Evolutionary conservation across 257 asterid species (phyloP).

Genomic region (Coffea canephora): DNA sequence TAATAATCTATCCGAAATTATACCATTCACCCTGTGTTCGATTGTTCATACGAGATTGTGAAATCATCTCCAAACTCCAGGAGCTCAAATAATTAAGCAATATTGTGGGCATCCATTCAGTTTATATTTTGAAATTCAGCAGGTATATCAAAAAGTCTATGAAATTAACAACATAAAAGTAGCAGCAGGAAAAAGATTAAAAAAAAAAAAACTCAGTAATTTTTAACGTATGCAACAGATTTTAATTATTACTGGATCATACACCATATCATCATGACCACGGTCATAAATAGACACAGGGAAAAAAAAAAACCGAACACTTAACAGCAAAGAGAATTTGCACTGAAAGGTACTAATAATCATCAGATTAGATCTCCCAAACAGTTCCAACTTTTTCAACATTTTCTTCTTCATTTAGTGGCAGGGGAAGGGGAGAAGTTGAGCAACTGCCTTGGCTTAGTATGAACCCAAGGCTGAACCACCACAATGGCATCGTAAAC

Average conservation of each 20-base stretch:
- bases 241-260: neutral
- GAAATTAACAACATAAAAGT: neutral
- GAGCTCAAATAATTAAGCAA: too few species aligned
- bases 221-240: too few species aligned
- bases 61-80: too few species aligned
- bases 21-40: too few species aligned
- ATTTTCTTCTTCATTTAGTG: conserved; percentile 10
- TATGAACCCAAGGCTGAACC: conserved; percentile 49
- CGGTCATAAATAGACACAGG: neutral
- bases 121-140: too few species aligned
- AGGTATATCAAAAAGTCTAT: neutral
- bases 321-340: neutral
- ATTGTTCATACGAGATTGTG: too few species aligned
- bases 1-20: too few species aligned
- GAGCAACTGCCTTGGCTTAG: conserved; percentile 39
- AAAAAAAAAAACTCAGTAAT: neutral
- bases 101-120: too few species aligned
- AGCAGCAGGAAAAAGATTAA: neutral
- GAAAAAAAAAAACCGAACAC: neutral
- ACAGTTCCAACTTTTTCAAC: neutral
- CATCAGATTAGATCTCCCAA: neutral
- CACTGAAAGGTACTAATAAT: neutral
- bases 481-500: conserved; percentile 54
- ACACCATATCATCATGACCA: neutral
- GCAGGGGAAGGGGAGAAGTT: conserved; percentile 34